A percentile compares a stretch with the other conserved stretches of the same genome.
These are phyloP conservation scores for Tylopilus sp. DNA, from an alignment of 1,284 basidiomycete species.

Conservation along the genomic window DNA sequence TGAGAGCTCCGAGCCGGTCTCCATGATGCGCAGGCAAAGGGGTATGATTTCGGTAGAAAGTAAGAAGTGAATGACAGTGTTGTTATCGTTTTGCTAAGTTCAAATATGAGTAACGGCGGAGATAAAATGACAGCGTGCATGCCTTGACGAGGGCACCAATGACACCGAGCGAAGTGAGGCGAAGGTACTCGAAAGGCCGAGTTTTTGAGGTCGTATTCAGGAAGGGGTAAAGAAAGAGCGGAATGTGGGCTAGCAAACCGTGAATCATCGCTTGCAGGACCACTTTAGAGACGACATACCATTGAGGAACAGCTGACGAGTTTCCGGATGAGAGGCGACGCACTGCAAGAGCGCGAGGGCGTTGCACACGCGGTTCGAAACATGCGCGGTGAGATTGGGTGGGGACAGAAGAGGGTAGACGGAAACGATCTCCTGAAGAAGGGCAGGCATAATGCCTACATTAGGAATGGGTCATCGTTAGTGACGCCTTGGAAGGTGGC, in stretches of 20 bases:
- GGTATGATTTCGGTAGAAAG: constrained; percentile 99
- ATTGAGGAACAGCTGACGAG: constrained; percentile 88
- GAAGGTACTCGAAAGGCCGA: constrained; percentile 97
- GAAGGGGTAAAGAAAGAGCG: constrained; percentile 98
- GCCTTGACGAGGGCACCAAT: constrained; percentile 98
- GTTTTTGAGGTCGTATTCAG: constrained; percentile 99
- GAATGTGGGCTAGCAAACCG: constrained; percentile 82
- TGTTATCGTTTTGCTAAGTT: constrained; percentile 94
- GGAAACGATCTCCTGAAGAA: constrained; percentile 97
- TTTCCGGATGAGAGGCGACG: constrained; percentile 94
- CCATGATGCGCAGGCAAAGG: constrained; percentile 99
- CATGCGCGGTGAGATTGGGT: constrained; percentile 95
- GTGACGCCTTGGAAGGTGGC: not conserved
- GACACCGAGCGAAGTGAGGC: constrained; percentile 95
- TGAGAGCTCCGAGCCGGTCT: constrained; percentile 97
- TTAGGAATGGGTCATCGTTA: constrained; percentile 1
- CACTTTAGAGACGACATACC: constrained; percentile 46
- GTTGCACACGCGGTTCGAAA: constrained; percentile 99
- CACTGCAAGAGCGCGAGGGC: constrained; percentile 97
- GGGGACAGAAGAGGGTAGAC: constrained; percentile 97
- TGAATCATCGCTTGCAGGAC: not conserved
- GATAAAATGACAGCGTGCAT: constrained; percentile 10
- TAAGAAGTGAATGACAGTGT: constrained; percentile 98
- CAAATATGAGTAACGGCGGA: constrained; percentile 1
- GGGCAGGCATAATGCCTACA: constrained; percentile 95